phyloP scores from a whole-genome alignment of 2,329 filamentous ascomycete genomes.

The Lasiodiplodia sp. region DNA sequence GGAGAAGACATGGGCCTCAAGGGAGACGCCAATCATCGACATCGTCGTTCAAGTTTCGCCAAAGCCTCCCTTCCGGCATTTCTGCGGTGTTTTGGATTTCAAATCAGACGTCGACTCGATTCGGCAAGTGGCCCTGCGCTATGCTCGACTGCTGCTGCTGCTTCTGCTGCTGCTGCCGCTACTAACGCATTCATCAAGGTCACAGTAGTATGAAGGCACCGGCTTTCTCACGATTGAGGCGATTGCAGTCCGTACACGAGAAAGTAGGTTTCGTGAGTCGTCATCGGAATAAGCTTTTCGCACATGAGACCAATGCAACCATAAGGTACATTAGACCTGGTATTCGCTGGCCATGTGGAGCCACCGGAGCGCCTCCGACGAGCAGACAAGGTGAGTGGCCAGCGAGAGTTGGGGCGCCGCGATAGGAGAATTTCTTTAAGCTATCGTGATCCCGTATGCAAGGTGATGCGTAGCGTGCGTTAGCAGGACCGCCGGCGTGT shows the following conservation, averaged over 20 bases:
- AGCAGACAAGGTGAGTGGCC: not conserved
- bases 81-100: no score
- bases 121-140: no score
- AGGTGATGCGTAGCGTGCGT: not conserved
- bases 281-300: slow-evolving; percentile 7
- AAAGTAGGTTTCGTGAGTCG: no score
- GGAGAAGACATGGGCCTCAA: no score
- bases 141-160: not conserved
- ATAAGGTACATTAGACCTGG: not conserved
- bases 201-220: not conserved
- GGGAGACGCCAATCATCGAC: no score
- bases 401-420: not conserved
- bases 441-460: not conserved
- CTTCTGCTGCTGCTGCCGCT: no score
- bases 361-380: not conserved
- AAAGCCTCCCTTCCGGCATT: no score
- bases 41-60: no score
- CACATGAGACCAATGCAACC: not conserved
- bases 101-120: no score
- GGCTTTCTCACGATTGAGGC: no score
- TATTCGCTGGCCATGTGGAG: not conserved
- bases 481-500: not conserved
- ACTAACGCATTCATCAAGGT: not conserved
- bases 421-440: not conserved
- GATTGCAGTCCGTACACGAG: no score